Evolutionary conservation across 768 basidiomycete genomes (phyloP), one percentile per base, ranked within the genome.

Genomic region (Russula emetica): DNA sequence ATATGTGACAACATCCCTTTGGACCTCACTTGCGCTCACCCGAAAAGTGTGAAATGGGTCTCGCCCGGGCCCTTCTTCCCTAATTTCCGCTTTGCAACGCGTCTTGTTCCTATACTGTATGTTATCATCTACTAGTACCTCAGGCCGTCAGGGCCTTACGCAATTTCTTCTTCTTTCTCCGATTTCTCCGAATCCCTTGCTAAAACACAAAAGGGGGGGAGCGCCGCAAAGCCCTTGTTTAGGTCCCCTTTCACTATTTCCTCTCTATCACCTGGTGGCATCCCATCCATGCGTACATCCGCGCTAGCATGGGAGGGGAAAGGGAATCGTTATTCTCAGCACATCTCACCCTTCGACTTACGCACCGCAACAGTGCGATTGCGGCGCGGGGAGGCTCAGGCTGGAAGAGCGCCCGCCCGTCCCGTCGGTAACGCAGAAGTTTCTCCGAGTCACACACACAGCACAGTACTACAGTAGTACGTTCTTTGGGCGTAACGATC

Each of bases 1-100:
- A 54, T 44, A 22, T 60, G 58, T 64, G 63, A 64, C 63, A 22
- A 34, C 16, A 10, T 38, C 8, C 50, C 62, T 32, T 63, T n/a
- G n/a, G n/a, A n/a, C n/a, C n/a, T n/a, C n/a, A n/a, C n/a, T n/a
- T 42, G 32, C 56, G 20, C 28, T 56, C 61, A 50, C 47, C 36
- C 24, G 5, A 26, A 6, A 34, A 11, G 28, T 60, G 34, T 55
- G 26, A 55, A 38, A 50, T 16, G 4, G 30, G 30, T 6, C 30
- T 32, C 8, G 26, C 24, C 60, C 28, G 24, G 24, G 44, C 53
- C 24, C 32, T 22, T 47, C 54, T 62, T 30, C 34, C n/a, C 59
- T 60, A 64, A 64, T 64, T 60, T 64, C 63, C 63, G 63, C 58
- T 32, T 11, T 24, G 51, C 51, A 32, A 24, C 2, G 30, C 18